Percentiles rank a stretch among this genome's conserved stretches.
phyloP scores from a whole-genome alignment of 495 filamentous ascomycete species.

The Xylaria sp. region DNA sequence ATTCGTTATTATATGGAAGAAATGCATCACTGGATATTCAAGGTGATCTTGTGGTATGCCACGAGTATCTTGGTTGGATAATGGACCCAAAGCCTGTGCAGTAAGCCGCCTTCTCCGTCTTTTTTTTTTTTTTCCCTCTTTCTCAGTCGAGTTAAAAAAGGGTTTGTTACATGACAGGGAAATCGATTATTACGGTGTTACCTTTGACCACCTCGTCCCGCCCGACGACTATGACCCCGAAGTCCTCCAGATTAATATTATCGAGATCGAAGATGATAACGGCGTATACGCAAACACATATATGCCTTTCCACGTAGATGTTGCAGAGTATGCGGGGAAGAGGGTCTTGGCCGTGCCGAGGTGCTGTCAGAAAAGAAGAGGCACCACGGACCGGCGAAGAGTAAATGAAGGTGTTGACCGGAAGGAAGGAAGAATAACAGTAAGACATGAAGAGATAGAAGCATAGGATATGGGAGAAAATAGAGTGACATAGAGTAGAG shows the following conservation, averaged over 20 bases:
- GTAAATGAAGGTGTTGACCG: constrained; percentile 33
- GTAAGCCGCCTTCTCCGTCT: not conserved
- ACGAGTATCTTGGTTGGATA: constrained; percentile 33
- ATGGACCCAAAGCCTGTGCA: not conserved
- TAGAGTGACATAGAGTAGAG: constrained; percentile 4
- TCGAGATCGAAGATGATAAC: constrained; percentile 38
- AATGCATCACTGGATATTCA: constrained; percentile 29
- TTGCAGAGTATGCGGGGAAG: constrained; percentile 45
- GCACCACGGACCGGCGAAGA: constrained; percentile 40
- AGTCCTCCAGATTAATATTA: constrained; percentile 39
- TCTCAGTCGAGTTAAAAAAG: constrained; percentile 4
- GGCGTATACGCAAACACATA: constrained; percentile 42
- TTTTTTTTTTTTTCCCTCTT: not conserved
- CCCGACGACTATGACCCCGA: constrained; percentile 41
- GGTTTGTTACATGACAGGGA: constrained; percentile 28
- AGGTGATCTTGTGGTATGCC: constrained; percentile 38
- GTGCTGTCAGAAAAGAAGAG: constrained; percentile 50
- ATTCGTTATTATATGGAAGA: constrained; percentile 36
- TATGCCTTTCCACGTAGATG: constrained; percentile 41
- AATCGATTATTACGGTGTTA: constrained; percentile 52
- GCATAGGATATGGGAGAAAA: constrained; percentile 8
- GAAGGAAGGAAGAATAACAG: constrained; percentile 4
- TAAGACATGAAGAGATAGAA: not conserved
- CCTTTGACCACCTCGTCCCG: constrained; percentile 49
- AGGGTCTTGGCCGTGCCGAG: constrained; percentile 48